Percentiles rank a stretch among this genome's conserved stretches.
phyloP scores from a whole-genome alignment of 768 basidiomycete species.

The Suillus fuscotomentosus region DNA sequence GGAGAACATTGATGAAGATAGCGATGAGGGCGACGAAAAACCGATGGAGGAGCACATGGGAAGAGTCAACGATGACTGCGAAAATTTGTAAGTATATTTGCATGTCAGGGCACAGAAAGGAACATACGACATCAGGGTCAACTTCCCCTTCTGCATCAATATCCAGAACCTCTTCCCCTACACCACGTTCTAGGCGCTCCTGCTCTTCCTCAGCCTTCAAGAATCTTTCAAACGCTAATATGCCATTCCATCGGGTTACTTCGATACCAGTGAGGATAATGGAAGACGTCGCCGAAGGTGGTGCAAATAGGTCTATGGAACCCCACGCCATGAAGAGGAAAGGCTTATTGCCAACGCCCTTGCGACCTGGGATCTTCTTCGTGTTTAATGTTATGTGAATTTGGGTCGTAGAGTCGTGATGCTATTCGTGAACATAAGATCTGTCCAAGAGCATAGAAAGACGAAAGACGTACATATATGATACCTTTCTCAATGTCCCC shows the following conservation, averaged over 20 bases:
- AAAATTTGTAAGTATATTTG: not conserved
- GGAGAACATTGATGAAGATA: slow-evolving; percentile 2
- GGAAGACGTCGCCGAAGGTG: slow-evolving; percentile 15
- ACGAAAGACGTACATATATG: slow-evolving; percentile 52
- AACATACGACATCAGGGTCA: slow-evolving; percentile 27
- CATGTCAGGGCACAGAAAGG: not conserved
- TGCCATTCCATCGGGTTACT: slow-evolving; percentile 28
- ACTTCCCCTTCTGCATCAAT: slow-evolving; percentile 23
- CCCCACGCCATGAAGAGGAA: slow-evolving; percentile 57
- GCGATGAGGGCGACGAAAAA: not conserved
- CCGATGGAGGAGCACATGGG: slow-evolving; percentile 6
- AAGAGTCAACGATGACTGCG: slow-evolving; percentile 27
- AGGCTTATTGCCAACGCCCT: slow-evolving; percentile 61
- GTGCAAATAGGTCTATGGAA: slow-evolving; percentile 25
- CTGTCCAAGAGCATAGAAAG: not conserved
- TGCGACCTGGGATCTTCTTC: slow-evolving; percentile 47
- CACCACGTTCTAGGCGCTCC: slow-evolving; percentile 19
- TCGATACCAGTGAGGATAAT: slow-evolving; percentile 19
- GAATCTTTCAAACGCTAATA: slow-evolving; percentile 27
- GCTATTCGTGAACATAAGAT: slow-evolving; percentile 32
- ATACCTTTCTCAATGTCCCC: slow-evolving; percentile 47
- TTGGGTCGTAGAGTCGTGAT: slow-evolving; percentile 49
- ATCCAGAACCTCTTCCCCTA: slow-evolving; percentile 19
- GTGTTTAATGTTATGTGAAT: slow-evolving; percentile 67
- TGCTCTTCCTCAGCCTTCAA: slow-evolving; percentile 27